Conservation (phyloP, 805 yeast genomes). For the Danielozyma ontarioensis region DNA sequence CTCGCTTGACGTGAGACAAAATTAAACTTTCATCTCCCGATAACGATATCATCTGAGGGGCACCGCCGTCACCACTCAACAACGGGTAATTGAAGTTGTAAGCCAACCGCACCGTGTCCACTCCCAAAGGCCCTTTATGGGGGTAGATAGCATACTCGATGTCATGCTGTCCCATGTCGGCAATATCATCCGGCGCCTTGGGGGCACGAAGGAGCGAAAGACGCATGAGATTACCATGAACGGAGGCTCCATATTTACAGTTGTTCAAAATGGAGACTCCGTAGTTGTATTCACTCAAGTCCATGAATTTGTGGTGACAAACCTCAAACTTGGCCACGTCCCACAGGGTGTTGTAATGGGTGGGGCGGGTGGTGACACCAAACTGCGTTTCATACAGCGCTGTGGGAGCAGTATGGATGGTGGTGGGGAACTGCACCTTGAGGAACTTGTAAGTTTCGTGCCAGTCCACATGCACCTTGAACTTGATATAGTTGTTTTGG, state of each 20-base stretch:
- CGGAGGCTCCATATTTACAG: slow-evolving; percentile 85
- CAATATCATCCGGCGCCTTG: slow-evolving; percentile 89
- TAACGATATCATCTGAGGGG: slow-evolving; percentile 9
- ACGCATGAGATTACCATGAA: slow-evolving; percentile 90
- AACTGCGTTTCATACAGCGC: slow-evolving; percentile 94
- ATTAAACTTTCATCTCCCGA: slow-evolving; percentile 58
- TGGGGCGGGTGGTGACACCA: slow-evolving; percentile 87
- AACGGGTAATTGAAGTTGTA: slow-evolving; percentile 69
- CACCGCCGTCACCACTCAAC: slow-evolving; percentile 12
- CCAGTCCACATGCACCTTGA: slow-evolving; percentile 64
- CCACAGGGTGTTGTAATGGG: slow-evolving; percentile 94
- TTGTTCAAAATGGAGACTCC: slow-evolving; percentile 86
- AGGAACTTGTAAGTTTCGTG: slow-evolving; percentile 81
- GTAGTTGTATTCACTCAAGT: slow-evolving; percentile 76
- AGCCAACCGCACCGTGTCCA: slow-evolving; percentile 66
- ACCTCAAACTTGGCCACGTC: slow-evolving; percentile 96
- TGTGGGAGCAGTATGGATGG: slow-evolving; percentile 56
- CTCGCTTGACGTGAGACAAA: slow-evolving; percentile 76
- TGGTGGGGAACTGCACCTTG: slow-evolving; percentile 93
- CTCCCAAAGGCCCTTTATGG: slow-evolving; percentile 62
- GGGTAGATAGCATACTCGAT: slow-evolving; percentile 84
- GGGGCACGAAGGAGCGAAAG: slow-evolving; percentile 84
- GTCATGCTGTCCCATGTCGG: slow-evolving; percentile 87
- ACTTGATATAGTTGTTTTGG: slow-evolving; percentile 31
- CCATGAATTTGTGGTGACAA: slow-evolving; percentile 91